These are phyloP conservation scores for Neophaeococcomyces aloes DNA, from an alignment of 2,329 filamentous ascomycete species.

Conservation along the genomic window DNA sequence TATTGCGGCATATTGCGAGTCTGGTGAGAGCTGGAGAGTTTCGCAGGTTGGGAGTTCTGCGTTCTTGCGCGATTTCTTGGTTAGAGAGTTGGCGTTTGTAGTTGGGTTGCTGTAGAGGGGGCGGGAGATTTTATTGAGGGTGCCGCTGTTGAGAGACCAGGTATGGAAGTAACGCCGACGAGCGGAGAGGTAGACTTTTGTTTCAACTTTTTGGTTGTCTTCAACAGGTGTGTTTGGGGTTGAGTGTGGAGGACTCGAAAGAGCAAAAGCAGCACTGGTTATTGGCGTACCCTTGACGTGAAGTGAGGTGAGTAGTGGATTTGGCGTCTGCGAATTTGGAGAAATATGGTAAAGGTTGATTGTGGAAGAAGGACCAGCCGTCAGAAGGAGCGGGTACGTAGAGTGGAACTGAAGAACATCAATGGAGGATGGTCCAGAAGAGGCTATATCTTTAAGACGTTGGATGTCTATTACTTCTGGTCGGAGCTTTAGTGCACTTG, in stretches of 20 bases:
- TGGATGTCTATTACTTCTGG: constrained; percentile 87
- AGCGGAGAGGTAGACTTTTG: constrained; percentile 68
- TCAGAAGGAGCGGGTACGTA: constrained; percentile 66
- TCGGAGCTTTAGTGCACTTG: constrained; percentile 54
- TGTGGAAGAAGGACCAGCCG: constrained; percentile 74
- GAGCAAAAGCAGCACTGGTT: constrained; percentile 62
- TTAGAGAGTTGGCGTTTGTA: neutral
- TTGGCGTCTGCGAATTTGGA: constrained; percentile 64
- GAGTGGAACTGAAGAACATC: constrained; percentile 84
- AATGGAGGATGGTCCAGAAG: constrained; percentile 53
- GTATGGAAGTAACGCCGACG: constrained; percentile 85
- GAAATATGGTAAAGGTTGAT: constrained; percentile 84
- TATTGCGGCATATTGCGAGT: constrained; percentile 75
- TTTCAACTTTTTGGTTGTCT: constrained; percentile 10
- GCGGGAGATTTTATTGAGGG: constrained; percentile 68
- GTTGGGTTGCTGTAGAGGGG: constrained; percentile 46
- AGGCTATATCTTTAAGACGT: constrained; percentile 72
- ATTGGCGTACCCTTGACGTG: constrained; percentile 79
- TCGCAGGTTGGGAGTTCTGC: constrained; percentile 44
- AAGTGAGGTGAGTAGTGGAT: constrained; percentile 81
- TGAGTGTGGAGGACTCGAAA: constrained; percentile 56
- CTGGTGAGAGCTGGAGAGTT: constrained; percentile 74
- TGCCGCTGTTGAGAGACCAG: constrained; percentile 77
- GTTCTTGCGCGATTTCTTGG: constrained; percentile 26
- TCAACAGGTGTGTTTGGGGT: neutral